These are phyloP conservation scores for Mrakia frigida DNA, from an alignment of 768 basidiomycete species.

Conservation along the genomic window DNA sequence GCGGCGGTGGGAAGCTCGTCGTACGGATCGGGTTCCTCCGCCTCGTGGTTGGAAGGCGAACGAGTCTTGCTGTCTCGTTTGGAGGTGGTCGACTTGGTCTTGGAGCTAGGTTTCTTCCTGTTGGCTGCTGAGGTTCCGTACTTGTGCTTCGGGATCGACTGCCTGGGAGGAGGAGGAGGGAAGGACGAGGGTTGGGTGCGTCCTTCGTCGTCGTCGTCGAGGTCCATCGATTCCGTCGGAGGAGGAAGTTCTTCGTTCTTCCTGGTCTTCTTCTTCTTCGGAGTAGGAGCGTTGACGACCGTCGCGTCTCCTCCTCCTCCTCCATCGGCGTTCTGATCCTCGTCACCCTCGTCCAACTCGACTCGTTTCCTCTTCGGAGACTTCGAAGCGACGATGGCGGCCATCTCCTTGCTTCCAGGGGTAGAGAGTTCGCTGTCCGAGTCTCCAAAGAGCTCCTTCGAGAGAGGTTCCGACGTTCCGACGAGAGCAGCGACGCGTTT, in stretches of 20 bases:
- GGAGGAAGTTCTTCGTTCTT: neutral
- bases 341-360: neutral
- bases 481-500: neutral
- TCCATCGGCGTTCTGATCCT: too few relatives aligned
- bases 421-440: neutral
- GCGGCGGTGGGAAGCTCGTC: neutral
- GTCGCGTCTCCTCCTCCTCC: neutral
- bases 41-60: neutral
- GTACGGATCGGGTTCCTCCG: neutral
- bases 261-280: neutral
- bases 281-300: neutral
- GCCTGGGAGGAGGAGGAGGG: conserved; percentile 5
- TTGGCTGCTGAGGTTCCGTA: neutral
- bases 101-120: neutral
- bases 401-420: neutral
- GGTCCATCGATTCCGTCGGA: too few relatives aligned
- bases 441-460: neutral
- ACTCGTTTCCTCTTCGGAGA: neutral
- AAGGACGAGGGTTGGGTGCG: neutral
- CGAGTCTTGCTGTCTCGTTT: neutral
- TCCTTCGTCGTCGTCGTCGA: neutral
- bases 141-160: neutral
- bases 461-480: neutral
- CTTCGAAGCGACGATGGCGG: neutral
- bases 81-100: neutral